Evolutionary conservation across 495 filamentous ascomycete genomes (phyloP).

Genomic region (Lasiosphaeria miniovina): DNA sequence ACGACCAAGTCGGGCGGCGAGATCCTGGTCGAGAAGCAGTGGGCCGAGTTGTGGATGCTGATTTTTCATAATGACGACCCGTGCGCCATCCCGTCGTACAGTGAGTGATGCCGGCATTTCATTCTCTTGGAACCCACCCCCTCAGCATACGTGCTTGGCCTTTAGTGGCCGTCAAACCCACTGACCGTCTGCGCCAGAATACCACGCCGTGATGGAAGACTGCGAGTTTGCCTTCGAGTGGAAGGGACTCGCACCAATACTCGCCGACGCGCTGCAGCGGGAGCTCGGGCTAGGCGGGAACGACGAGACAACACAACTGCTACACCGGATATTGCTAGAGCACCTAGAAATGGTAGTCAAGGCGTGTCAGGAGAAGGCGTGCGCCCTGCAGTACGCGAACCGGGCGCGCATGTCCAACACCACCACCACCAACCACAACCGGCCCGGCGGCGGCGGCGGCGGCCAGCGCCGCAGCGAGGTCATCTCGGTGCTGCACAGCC

Average conservation of each 20-base stretch:
- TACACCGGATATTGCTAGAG: background rate
- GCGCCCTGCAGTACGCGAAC: background rate
- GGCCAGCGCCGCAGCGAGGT: background rate
- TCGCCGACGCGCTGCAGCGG: background rate
- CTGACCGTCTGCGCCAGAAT: background rate
- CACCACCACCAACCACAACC: too few species aligned
- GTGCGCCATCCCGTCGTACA: background rate
- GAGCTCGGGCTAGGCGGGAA: background rate
- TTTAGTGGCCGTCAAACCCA: too few species aligned
- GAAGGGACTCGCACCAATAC: background rate
- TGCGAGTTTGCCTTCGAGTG: background rate
- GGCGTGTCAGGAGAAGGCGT: background rate
- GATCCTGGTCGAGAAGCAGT: background rate
- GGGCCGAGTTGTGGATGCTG: background rate
- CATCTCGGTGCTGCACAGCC: background rate
- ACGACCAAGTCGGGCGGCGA: background rate
- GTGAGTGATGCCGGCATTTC: background rate
- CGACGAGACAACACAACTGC: background rate
- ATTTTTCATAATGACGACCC: background rate
- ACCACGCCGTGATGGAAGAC: conserved; percentile 1
- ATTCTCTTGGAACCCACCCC: background rate
- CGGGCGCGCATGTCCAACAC: background rate
- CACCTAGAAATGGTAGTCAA: background rate
- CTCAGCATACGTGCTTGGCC: too few species aligned
- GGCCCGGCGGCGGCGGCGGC: background rate